These are phyloP conservation scores for Elsinoe fawcettii DNA, from an alignment of 2,329 filamentous ascomycete species.

Conservation along the genomic window DNA sequence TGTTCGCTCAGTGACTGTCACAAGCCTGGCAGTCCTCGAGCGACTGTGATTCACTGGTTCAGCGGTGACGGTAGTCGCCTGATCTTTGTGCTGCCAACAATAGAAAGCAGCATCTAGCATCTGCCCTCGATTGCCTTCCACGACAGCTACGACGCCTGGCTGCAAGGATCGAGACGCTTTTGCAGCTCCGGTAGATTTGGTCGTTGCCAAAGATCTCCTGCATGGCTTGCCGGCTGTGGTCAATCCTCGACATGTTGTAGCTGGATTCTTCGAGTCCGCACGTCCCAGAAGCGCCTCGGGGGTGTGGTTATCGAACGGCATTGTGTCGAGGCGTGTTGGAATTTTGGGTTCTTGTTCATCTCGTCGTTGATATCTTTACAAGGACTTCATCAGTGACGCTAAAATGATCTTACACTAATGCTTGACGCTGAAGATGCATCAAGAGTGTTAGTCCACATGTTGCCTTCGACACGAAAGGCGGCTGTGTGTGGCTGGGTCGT, in stretches of 20 bases:
- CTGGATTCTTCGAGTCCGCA: constrained; percentile 75
- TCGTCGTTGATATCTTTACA: too few species aligned
- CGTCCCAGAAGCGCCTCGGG: constrained; percentile 73
- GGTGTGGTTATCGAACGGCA: constrained; percentile 39
- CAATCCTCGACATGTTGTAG: constrained; percentile 79
- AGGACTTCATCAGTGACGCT: too few species aligned
- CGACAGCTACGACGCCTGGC: constrained; percentile 35
- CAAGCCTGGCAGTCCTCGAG: not conserved
- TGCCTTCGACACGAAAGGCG: not conserved
- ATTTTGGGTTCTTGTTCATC: too few species aligned
- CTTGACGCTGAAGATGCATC: too few species aligned
- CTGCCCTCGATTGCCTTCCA: constrained; percentile 47
- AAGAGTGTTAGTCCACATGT: not conserved
- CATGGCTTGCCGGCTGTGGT: constrained; percentile 77
- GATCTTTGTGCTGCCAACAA: constrained; percentile 94
- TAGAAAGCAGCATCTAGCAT: constrained; percentile 54
- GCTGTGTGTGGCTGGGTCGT: constrained; percentile 14
- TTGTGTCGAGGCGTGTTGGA: not conserved
- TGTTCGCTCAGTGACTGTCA: constrained; percentile 54
- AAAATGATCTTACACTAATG: too few species aligned
- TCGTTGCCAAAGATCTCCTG: constrained; percentile 58
- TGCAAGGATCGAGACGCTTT: constrained; percentile 25
- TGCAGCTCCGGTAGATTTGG: constrained; percentile 28
- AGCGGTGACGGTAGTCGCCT: constrained; percentile 49
- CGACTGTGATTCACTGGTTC: constrained; percentile 18